These are phyloP conservation scores for Fusarium buxicola DNA, from an alignment of 2,329 filamentous ascomycete genomes.

Conservation along the genomic window DNA sequence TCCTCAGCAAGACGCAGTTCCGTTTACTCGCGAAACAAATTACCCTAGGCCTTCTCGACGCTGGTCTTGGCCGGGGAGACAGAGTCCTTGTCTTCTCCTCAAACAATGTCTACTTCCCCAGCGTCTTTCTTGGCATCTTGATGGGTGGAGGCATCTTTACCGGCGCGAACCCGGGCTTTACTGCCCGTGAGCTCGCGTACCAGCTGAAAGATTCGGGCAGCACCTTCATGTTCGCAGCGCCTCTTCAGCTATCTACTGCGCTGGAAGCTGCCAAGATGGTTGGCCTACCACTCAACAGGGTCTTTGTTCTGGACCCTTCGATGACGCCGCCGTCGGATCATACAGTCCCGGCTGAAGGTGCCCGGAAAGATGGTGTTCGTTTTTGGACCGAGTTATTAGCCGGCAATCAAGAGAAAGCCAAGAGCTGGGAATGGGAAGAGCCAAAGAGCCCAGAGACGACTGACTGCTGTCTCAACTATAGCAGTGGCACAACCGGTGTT, in stretches of 20 bases:
- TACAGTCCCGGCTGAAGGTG: conserved; percentile 44
- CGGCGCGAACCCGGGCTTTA: conserved; percentile 76
- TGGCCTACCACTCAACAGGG: conserved; percentile 62
- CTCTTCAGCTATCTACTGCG: conserved; percentile 69
- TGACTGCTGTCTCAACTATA: conserved; percentile 80
- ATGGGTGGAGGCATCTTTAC: conserved; percentile 84
- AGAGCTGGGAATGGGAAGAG: conserved; percentile 71
- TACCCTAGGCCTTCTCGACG: conserved; percentile 72
- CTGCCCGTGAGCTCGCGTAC: conserved; percentile 77
- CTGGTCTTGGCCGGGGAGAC: conserved; percentile 74
- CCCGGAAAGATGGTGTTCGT: conserved; percentile 3
- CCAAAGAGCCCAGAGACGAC: conserved; percentile 61
- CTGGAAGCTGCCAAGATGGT: conserved; percentile 71
- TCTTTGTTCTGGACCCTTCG: conserved; percentile 77
- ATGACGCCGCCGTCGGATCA: conserved; percentile 34
- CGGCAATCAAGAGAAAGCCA: conserved; percentile 52
- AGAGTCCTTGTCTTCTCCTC: conserved; percentile 78
- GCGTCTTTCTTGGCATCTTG: conserved; percentile 76
- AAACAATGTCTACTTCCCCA: conserved; percentile 80
- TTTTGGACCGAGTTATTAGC: conserved; percentile 74
- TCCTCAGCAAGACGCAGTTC: conserved; percentile 71
- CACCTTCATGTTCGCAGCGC: conserved; percentile 71
- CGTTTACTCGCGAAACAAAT: conserved; percentile 78
- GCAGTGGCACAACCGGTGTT: conserved; percentile 79
- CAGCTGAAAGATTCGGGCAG: conserved; percentile 79